Conservation (phyloP, 2,329 filamentous ascomycete species). For the Cladorrhinum sp. region DNA sequence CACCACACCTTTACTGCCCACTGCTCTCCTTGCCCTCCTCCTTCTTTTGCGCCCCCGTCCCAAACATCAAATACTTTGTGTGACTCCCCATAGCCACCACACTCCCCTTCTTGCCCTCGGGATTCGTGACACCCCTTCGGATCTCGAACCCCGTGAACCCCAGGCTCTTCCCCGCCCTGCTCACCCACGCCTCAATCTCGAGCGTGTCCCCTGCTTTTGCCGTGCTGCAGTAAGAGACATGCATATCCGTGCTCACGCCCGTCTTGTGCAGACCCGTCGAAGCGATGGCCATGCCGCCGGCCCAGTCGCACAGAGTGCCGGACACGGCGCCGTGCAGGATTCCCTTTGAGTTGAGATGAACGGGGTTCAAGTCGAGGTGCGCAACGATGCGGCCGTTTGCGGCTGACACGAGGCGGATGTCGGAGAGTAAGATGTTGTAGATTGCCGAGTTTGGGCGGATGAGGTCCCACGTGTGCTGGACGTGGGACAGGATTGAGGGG, state of each 20-base stretch:
- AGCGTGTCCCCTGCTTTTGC: constrained; percentile 17
- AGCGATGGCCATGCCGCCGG: constrained; percentile 22
- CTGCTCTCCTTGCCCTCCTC: neutral
- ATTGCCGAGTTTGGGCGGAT: constrained; percentile 16
- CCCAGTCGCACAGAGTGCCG: constrained; percentile 22
- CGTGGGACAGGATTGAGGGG: constrained; percentile 6
- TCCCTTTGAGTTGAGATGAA: constrained; percentile 18
- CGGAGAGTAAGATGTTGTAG: constrained; percentile 19
- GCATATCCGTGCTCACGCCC: constrained; percentile 22
- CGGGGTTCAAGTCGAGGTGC: constrained; percentile 5
- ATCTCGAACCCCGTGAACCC: constrained; percentile 19
- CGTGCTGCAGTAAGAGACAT: constrained; percentile 16
- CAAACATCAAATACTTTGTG: constrained; percentile 16
- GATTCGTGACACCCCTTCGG: neutral
- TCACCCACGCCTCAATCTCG: constrained; percentile 20
- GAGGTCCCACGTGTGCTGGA: constrained; percentile 2
- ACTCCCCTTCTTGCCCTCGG: constrained; percentile 1
- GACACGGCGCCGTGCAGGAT: constrained; percentile 20
- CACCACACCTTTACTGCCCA: no score
- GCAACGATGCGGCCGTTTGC: constrained; percentile 15
- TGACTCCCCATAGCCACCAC: constrained; percentile 14
- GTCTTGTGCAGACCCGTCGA: constrained; percentile 14
- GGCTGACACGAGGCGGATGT: constrained; percentile 14
- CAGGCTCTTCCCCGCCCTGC: constrained; percentile 15
- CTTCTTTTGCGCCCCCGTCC: neutral